phyloP scores from a whole-genome alignment of 768 basidiomycete genomes.

The Hygrocybe coccinea region DNA sequence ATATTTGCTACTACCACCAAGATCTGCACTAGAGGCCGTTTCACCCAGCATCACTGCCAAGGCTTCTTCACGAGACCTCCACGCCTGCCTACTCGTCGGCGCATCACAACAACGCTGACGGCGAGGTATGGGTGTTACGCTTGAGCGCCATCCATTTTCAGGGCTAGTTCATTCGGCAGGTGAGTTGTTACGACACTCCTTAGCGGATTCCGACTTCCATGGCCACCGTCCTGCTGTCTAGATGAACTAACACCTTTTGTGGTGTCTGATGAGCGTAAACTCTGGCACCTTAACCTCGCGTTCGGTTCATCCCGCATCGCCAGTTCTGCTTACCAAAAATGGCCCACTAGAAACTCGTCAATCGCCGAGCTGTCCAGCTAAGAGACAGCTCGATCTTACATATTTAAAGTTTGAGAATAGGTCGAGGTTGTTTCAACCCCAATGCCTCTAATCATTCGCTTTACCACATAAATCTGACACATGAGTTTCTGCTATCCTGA shows the following conservation, averaged over 20 bases:
- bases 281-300: constrained; percentile 72
- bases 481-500: constrained; percentile 52
- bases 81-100: constrained; percentile 74
- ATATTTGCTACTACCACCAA: constrained; percentile 88
- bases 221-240: no score
- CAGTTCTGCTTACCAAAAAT: constrained; percentile 73
- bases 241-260: constrained; percentile 83
- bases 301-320: constrained; percentile 70
- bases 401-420: constrained; percentile 80
- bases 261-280: constrained; percentile 82
- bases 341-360: constrained; percentile 75
- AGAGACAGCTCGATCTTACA: constrained; percentile 81
- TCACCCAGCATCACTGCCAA: constrained; percentile 68
- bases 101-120: constrained; percentile 66
- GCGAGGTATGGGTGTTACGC: constrained; percentile 81
- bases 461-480: constrained; percentile 67
- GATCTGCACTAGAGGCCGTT: constrained; percentile 82
- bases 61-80: constrained; percentile 74
- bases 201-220: constrained; percentile 83
- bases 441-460: constrained; percentile 91
- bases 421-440: constrained; percentile 86
- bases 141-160: constrained; percentile 90
- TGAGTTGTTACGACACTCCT: constrained; percentile 85
- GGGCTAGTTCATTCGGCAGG: constrained; percentile 88
- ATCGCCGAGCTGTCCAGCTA: constrained; percentile 78